These are phyloP conservation scores for Solanum okadae DNA, from an alignment of 257 asterid species.

Conservation along the genomic window DNA sequence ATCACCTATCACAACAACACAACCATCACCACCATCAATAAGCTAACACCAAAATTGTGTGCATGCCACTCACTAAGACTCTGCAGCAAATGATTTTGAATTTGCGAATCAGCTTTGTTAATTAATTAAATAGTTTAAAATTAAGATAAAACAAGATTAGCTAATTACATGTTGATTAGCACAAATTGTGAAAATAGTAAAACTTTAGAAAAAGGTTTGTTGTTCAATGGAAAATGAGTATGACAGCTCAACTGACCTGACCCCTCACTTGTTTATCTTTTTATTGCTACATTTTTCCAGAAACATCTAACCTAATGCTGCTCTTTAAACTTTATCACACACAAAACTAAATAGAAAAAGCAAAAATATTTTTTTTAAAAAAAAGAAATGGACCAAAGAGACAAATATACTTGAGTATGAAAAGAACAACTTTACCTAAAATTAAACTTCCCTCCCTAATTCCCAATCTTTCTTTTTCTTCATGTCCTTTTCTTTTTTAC, in stretches of 20 bases:
- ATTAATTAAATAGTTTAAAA: neutral
- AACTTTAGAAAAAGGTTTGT: neutral
- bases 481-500: neutral
- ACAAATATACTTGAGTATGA: neutral
- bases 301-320: neutral
- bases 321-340: neutral
- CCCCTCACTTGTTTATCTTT: slow-evolving; percentile 9
- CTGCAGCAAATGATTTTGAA: neutral
- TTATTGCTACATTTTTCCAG: slow-evolving; percentile 16
- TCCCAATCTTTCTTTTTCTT: neutral
- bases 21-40: neutral
- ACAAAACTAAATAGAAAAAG: neutral
- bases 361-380: neutral
- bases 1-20: fast-evolving
- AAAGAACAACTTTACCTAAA: neutral
- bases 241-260: slow-evolving; percentile 13
- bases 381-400: neutral
- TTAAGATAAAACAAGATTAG: neutral
- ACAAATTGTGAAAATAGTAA: neutral
- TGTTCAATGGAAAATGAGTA: neutral
- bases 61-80: neutral
- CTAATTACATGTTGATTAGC: neutral
- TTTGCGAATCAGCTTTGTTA: neutral
- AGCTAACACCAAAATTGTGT: neutral
- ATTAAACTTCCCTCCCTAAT: neutral